Percentiles rank a stretch among this genome's conserved stretches.
phyloP scores from a whole-genome alignment of 768 basidiomycete species.

The Suillus ampliporus region DNA sequence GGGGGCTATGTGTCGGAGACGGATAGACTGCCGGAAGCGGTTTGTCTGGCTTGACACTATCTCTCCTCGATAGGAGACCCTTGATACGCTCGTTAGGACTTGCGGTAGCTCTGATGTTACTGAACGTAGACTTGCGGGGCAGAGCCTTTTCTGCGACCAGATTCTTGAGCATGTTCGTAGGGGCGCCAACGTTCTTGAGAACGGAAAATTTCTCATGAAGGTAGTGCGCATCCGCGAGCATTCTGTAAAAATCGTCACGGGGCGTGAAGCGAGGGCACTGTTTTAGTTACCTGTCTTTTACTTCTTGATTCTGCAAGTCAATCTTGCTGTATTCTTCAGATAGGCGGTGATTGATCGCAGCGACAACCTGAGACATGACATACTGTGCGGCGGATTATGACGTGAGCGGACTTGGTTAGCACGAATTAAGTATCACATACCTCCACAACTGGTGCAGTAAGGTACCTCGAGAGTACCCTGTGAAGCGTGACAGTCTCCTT shows the following conservation, averaged over 20 bases:
- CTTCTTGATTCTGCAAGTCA: slow-evolving; percentile 81
- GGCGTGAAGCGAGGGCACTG: slow-evolving; percentile 18
- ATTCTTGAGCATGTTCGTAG: slow-evolving; percentile 82
- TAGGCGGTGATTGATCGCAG: slow-evolving; percentile 89
- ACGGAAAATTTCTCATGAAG: slow-evolving; percentile 76
- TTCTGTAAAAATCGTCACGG: slow-evolving; percentile 49
- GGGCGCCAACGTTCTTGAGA: slow-evolving; percentile 74
- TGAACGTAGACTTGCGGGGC: slow-evolving; percentile 41
- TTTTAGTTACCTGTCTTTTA: slow-evolving; percentile 74
- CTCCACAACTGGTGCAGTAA: slow-evolving; percentile 80
- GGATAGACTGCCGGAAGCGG: slow-evolving; percentile 32
- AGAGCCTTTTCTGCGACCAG: slow-evolving; percentile 83
- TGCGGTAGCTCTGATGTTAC: slow-evolving; percentile 26
- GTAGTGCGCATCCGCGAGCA: slow-evolving; percentile 80
- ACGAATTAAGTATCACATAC: slow-evolving; percentile 46
- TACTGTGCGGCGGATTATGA: slow-evolving; percentile 51
- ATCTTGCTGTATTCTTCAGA: slow-evolving; percentile 86
- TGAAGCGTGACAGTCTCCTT: slow-evolving; percentile 96
- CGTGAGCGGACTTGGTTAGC: slow-evolving; percentile 16
- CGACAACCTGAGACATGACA: slow-evolving; percentile 95
- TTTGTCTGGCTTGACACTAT: slow-evolving; percentile 33
- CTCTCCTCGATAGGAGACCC: slow-evolving; percentile 41
- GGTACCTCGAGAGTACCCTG: slow-evolving; percentile 93
- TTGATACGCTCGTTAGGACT: slow-evolving; percentile 44
- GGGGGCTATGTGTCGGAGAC: slow-evolving; percentile 24